A percentile compares a stretch with the other conserved stretches of the same genome.
Conservation (phyloP, 2,329 filamentous ascomycete species). For the Botrytis pseudocinerea region DNA sequence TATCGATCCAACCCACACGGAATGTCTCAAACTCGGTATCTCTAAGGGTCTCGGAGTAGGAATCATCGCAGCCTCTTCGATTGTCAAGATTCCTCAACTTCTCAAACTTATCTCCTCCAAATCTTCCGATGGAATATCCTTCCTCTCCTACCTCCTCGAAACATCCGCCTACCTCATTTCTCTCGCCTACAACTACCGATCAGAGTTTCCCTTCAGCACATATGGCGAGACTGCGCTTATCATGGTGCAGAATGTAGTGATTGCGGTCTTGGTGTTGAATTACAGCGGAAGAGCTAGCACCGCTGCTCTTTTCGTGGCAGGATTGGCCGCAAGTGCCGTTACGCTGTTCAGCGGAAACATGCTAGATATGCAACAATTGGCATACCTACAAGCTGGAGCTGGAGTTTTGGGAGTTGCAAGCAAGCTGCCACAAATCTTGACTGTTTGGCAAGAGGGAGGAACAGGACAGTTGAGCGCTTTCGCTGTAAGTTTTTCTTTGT, state of each 20-base stretch:
- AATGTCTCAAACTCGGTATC: slow-evolving; percentile 84
- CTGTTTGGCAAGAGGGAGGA: slow-evolving; percentile 80
- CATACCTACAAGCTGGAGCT: slow-evolving; percentile 79
- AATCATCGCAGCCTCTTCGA: slow-evolving; percentile 84
- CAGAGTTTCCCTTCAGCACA: slow-evolving; percentile 92
- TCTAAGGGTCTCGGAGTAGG: slow-evolving; percentile 91
- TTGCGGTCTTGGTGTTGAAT: slow-evolving; percentile 81
- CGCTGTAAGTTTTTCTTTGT: slow-evolving; percentile 61
- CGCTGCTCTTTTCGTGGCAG: slow-evolving; percentile 77
- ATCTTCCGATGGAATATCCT: slow-evolving; percentile 81
- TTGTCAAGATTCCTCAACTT: slow-evolving; percentile 97
- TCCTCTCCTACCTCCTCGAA: slow-evolving; percentile 91
- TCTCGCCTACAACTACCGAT: slow-evolving; percentile 88
- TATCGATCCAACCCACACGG: slow-evolving; percentile 72
- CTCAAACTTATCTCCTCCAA: slow-evolving; percentile 82
- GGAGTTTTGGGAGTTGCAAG: slow-evolving; percentile 81
- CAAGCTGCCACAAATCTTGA: slow-evolving; percentile 90
- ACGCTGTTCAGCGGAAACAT: slow-evolving; percentile 69
- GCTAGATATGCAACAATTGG: slow-evolving; percentile 51
- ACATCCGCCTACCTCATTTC: slow-evolving; percentile 84
- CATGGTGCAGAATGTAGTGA: slow-evolving; percentile 86
- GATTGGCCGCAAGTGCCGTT: slow-evolving; percentile 67
- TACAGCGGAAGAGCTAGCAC: slow-evolving; percentile 69
- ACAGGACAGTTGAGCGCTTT: slow-evolving; percentile 97
- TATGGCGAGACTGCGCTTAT: slow-evolving; percentile 95